Percentiles rank a stretch among this genome's conserved stretches.
Conservation (phyloP, 2,329 filamentous ascomycete species). For the Ceratocystiopsis minuta region DNA sequence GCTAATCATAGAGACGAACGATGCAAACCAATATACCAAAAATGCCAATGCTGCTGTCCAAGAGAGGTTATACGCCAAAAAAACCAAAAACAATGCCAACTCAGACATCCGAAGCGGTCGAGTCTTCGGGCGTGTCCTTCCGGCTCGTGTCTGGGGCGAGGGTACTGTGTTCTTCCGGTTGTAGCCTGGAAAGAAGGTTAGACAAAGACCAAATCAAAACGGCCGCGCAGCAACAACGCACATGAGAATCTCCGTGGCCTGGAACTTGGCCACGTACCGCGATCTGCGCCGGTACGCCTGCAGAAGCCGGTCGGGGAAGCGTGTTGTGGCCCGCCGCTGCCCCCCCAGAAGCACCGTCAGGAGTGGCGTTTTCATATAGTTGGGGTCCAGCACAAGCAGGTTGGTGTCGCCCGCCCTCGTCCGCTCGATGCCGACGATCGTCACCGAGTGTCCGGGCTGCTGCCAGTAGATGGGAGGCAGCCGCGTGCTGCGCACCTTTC, state of each 20-base stretch:
- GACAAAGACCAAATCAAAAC: background rate
- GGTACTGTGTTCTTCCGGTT: no score
- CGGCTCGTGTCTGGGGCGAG: no score
- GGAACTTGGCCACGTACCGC: constrained; percentile 49
- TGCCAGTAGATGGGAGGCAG: constrained; percentile 83
- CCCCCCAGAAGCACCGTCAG: no score
- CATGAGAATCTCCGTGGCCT: constrained; percentile 66
- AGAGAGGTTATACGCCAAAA: no score
- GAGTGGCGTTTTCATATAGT: constrained; percentile 21
- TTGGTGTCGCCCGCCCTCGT: constrained; percentile 44
- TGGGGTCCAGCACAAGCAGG: constrained; percentile 76
- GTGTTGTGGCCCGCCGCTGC: constrained; percentile 3
- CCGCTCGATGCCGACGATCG: constrained; percentile 70
- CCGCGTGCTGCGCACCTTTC: constrained; percentile 50
- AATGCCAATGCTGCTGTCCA: no score
- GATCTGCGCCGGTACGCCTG: constrained; percentile 56
- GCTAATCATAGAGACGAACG: no score
- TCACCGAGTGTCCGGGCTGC: constrained; percentile 75
- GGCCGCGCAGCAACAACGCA: constrained; percentile 20
- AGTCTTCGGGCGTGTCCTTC: no score
- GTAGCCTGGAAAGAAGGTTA: background rate
- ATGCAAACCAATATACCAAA: no score
- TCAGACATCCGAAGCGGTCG: no score
- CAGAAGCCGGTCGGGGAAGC: constrained; percentile 35
- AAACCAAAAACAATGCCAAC: no score